Evolutionary conservation across 139 green algal genomes (phyloP).

Genomic region (Haematococcus lacustris): DNA sequence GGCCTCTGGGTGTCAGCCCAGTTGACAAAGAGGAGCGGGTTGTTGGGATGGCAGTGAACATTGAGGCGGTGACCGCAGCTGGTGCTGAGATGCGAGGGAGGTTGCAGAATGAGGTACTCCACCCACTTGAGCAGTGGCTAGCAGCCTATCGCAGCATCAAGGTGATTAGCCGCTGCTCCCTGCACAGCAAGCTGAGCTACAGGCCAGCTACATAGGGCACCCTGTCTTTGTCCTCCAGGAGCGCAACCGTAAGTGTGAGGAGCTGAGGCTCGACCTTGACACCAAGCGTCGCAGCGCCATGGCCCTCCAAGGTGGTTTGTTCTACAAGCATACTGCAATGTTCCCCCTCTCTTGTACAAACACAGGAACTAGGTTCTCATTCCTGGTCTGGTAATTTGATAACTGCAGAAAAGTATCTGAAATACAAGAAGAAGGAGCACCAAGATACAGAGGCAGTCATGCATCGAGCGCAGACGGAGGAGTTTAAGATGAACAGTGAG

Average conservation of each 20-base stretch:
- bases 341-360: too few relatives aligned
- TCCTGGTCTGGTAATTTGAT: neutral
- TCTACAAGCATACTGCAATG: too few relatives aligned
- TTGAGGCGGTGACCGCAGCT: slow-evolving; percentile 9
- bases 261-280: slow-evolving; percentile 29
- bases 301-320: slow-evolving; percentile 17
- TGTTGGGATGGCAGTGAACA: slow-evolving; percentile 13
- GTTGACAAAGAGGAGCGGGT: slow-evolving; percentile 8
- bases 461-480: too few relatives aligned
- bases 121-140: slow-evolving; percentile 29
- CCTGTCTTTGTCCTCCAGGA: slow-evolving; percentile 4
- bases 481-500: too few relatives aligned
- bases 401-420: too few relatives aligned
- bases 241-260: slow-evolving; percentile 22
- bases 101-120: slow-evolving; percentile 24
- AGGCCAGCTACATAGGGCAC: neutral
- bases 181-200: neutral
- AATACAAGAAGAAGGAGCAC: too few relatives aligned
- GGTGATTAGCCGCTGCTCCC: slow-evolving; percentile 1
- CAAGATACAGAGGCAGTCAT: too few relatives aligned
- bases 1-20: slow-evolving; percentile 13
- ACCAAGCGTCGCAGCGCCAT: slow-evolving; percentile 15
- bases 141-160: slow-evolving; percentile 31
- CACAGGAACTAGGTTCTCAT: too few relatives aligned
- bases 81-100: slow-evolving; percentile 8